Conservation (phyloP, 1,139 yeast genomes). For the Candida tetrigidarum region DNA sequence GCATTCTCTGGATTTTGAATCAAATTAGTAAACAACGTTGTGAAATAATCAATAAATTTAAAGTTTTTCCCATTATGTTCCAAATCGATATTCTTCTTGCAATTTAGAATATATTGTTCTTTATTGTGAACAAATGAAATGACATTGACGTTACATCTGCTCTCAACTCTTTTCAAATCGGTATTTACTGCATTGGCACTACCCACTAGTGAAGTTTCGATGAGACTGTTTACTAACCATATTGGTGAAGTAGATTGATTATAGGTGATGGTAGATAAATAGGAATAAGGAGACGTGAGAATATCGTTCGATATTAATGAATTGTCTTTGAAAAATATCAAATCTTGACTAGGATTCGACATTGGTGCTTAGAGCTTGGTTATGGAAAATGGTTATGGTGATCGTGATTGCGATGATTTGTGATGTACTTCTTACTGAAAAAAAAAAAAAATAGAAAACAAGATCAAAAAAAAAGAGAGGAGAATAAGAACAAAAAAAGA, state of each 20-base stretch:
- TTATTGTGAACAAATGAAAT: conserved; percentile 49
- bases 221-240: conserved; percentile 61
- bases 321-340: conserved; percentile 57
- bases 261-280: conserved; percentile 54
- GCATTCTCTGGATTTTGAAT: conserved; percentile 28
- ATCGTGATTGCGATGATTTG: no score
- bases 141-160: conserved; percentile 37
- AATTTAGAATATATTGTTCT: conserved; percentile 38
- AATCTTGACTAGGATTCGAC: conserved; percentile 57
- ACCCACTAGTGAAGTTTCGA: conserved; percentile 49
- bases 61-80: conserved; percentile 31
- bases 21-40: conserved; percentile 38
- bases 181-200: conserved; percentile 39
- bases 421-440: no score
- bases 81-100: conserved; percentile 51
- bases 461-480: conserved; percentile 43
- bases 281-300: conserved; percentile 25
- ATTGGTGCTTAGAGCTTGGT: not conserved
- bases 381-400: not conserved
- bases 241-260: conserved; percentile 66
- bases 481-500: conserved; percentile 31
- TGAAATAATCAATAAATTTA: conserved; percentile 49
- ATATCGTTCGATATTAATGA: conserved; percentile 41
- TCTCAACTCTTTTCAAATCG: conserved; percentile 28
- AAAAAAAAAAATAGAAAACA: no score